These are phyloP conservation scores for Nigrospora osmanthi DNA, from an alignment of 2,329 filamentous ascomycete genomes.

Conservation along the genomic window DNA sequence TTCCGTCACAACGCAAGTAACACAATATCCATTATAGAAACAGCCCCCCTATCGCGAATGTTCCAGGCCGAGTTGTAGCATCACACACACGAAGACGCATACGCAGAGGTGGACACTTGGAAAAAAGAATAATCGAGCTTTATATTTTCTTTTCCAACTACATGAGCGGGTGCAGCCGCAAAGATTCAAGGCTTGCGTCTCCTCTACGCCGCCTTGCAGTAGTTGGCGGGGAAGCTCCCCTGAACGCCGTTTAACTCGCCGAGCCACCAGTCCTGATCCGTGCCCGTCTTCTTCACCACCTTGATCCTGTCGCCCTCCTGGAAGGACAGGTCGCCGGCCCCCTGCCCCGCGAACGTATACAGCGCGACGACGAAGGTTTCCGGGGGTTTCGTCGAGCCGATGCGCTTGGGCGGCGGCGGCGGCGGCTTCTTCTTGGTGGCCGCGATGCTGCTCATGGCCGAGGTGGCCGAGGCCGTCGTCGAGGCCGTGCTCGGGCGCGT, in stretches of 20 bases:
- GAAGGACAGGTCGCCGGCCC: conserved; percentile 64
- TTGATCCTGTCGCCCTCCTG: conserved; percentile 70
- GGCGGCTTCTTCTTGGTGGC: conserved; percentile 66
- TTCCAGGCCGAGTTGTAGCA: no score
- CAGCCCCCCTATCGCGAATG: no score
- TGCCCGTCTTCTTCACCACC: conserved; percentile 70
- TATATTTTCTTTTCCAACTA: not conserved
- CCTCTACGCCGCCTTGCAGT: conserved; percentile 44
- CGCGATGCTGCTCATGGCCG: conserved; percentile 20
- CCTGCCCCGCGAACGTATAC: conserved; percentile 68
- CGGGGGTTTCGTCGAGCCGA: conserved; percentile 34
- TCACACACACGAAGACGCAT: no score
- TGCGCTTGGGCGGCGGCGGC: conserved; percentile 59
- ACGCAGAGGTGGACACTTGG: no score
- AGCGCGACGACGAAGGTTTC: conserved; percentile 59
- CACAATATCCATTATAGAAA: no score
- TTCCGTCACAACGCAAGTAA: no score
- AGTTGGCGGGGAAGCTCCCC: conserved; percentile 79
- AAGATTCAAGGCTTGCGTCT: no score
- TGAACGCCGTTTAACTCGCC: conserved; percentile 62
- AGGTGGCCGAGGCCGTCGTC: conserved; percentile 15
- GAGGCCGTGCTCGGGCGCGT: conserved; percentile 14
- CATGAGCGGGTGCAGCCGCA: no score
- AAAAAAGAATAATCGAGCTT: no score
- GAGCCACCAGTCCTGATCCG: conserved; percentile 82